Evolutionary conservation across 805 yeast genomes (phyloP), one percentile per base, ranked within the genome.

Genomic region (Blastobotrys americana): DNA sequence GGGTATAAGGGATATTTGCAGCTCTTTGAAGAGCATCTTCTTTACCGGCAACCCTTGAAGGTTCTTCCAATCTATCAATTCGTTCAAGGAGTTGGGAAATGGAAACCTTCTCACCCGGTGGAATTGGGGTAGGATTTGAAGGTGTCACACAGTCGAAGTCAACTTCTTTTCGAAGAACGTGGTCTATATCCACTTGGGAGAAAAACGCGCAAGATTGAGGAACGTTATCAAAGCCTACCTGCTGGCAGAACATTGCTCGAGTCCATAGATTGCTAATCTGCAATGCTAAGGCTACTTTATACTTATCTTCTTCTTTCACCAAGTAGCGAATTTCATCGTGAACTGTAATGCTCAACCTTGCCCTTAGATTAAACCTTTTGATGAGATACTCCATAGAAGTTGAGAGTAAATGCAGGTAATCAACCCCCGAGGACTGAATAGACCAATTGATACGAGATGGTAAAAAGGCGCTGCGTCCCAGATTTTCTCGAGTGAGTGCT

Each of bases 381-480:
- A 76, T 69, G 54, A 93, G 69, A 55, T 88, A 86, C 46, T 86
- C 84, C 97, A 94, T 89, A 0, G 96, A 77, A 3, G 87, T 76
- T 40, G 90, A 72, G 48, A 93, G 62, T 34, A 93, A 61, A 60
- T 93, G 99, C 42, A 93, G 69, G 58, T 94, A 93, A 61, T 93
- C 98, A 16, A 94, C 99, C 31, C 98, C 99, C 1, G 96, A 86
- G 18, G 96, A 86, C 62, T 93, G 99, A 59, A 93, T 93, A 0
- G 96, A 86, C 99, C 99, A 93, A 58, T 93, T 93, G 51, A 89
- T 82, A 56, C 99, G 67, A 1, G 96, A 87, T 0, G 98, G 93
- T 52, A 93, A 65, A 59, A 82, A 93, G 16, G 48, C 54, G 1
- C 78, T 68, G 50, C 76, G 76, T 33, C 76, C 67, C 54, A 93